Evolutionary conservation across 2,329 filamentous ascomycete species (phyloP).

Genomic region (Chaetomium sp.): DNA sequence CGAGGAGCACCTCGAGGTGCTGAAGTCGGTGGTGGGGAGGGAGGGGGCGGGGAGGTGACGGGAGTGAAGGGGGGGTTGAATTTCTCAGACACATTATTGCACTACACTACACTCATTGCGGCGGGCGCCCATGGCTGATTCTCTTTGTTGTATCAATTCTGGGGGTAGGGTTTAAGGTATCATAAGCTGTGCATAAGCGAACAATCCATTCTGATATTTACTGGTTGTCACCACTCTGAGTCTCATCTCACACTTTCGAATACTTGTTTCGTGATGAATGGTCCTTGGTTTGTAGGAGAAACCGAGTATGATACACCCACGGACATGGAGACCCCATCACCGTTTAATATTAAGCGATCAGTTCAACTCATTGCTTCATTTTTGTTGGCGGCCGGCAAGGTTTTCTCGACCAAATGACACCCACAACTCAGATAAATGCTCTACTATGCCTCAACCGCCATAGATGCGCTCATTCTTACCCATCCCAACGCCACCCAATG

Average conservation of each 20-base stretch:
- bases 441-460: background rate
- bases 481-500: slow-evolving; percentile 2
- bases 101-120: slow-evolving; percentile 14
- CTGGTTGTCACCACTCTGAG: background rate
- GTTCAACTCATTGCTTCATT: background rate
- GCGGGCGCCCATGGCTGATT: slow-evolving; percentile 3
- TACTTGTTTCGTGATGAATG: no score
- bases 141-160: slow-evolving; percentile 13
- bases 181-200: slow-evolving; percentile 10
- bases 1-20: slow-evolving; percentile 75
- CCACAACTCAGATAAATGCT: background rate
- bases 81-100: background rate
- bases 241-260: background rate
- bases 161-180: slow-evolving; percentile 3
- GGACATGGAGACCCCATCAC: background rate
- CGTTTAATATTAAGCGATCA: background rate
- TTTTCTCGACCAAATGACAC: background rate
- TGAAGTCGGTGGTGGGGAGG: slow-evolving; percentile 72
- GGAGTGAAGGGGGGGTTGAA: background rate
- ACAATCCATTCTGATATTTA: background rate
- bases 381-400: no score
- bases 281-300: background rate
- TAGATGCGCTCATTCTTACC: background rate
- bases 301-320: background rate
- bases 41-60: slow-evolving; percentile 34